Percentiles rank a stretch among this genome's conserved stretches.
These are phyloP conservation scores for Pseudogymnoascus sp. DNA, from an alignment of 2,329 filamentous ascomycete genomes.

Conservation along the genomic window DNA sequence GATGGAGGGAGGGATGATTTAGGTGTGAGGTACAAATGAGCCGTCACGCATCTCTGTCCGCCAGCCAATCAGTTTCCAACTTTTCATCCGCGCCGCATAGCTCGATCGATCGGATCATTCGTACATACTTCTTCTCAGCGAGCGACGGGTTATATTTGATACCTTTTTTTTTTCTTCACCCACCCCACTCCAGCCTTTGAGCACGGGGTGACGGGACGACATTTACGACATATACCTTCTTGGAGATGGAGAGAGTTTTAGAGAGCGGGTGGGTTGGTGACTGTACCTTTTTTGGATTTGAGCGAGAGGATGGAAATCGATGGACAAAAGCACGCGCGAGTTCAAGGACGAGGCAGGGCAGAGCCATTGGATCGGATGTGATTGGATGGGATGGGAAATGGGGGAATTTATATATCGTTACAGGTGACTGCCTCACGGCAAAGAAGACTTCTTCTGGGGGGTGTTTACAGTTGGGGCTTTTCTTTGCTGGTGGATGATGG, in stretches of 20 bases:
- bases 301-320: neutral
- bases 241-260: neutral
- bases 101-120: neutral
- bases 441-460: conserved; percentile 9
- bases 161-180: neutral
- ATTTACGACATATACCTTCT: conserved; percentile 8
- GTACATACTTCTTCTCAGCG: neutral
- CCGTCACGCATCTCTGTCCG: neutral
- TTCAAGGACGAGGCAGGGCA: neutral
- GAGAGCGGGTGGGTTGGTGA: neutral
- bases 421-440: conserved; percentile 7
- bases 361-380: neutral
- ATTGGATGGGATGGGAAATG: neutral
- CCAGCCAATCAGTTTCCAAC: neutral
- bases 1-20: conserved; percentile 29
- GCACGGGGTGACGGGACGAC: neutral
- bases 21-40: neutral
- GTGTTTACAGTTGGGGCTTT: conserved; percentile 8
- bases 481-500: conserved; percentile 8
- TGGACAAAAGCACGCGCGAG: conserved; percentile 4
- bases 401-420: conserved; percentile 1
- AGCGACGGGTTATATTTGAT: neutral
- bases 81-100: neutral
- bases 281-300: neutral
- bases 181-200: neutral